Base-by-base conservation (phyloP, 1,284 basidiomycete species). In the Ustilago sp. region DNA sequence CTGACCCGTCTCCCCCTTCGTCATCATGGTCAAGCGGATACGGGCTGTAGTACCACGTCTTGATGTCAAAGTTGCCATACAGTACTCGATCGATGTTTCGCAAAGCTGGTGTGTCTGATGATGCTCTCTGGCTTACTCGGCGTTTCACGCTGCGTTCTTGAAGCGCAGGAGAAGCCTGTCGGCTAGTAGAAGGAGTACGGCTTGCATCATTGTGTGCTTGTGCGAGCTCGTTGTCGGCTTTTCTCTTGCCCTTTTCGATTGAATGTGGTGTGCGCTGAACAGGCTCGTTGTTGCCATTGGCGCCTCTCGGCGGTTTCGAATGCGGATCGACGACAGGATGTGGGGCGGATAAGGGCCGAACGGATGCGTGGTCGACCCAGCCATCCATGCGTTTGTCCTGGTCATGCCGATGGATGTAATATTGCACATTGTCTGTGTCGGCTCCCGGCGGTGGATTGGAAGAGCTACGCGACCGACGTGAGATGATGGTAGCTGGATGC, bases 41-140 rank as follows among this genome's bases (percentile, higher is more conserved):
- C 0, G 85, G 85, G 36, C 82, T 84, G 45, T 80, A 66, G 68
- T 85, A 86, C 85, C 85, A 86, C 3, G 85, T 78, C 63, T 81
- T 83, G 63, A 86, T 86, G 39, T 84, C 82, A 54, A 81, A 84
- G 28, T 63, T 74, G 48, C 84, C 85, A 62, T 83, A 86, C 41
- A 82, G 63, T 45, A 86, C 85, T 13, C 83, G 77, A 39, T 75
- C 72, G 34, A 78, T 75, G 65, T 74, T 74, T 6, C 76, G 68
- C 59, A 63, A 36, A 1, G 65, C 66, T 35, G 70, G 67, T 12
- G 68, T 64, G 8, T 68, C 65, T 4, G 66, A 54, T 8, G 48
- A 11, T 28, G 54, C 45, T 19, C 45, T 59, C 13, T 73, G 57
- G 43, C 64, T 56, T 23, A 36, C 53, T 5, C 71, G 57, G 9